Conservation (phyloP, 73 alveolate species). For the Paramecium sexaurelia region DNA sequence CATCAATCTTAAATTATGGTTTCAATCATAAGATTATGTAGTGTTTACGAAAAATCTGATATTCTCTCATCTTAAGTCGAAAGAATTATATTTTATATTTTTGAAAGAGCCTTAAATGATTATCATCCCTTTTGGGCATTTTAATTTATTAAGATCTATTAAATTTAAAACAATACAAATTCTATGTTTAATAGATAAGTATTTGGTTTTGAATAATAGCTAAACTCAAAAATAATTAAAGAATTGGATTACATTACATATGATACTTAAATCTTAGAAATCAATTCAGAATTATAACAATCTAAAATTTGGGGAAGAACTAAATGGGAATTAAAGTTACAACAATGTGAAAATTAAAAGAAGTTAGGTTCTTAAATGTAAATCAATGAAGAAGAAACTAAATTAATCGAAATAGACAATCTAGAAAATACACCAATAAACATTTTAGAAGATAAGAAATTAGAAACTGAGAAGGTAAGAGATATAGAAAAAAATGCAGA, state of each 20-base stretch:
- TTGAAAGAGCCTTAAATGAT: conserved; percentile 55
- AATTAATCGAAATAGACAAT: neutral
- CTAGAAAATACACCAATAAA: neutral
- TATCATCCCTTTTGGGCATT: conserved; percentile 59
- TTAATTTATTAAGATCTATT: neutral
- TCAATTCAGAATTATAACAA: neutral
- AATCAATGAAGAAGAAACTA: neutral
- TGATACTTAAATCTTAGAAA: neutral
- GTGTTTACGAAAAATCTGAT: neutral
- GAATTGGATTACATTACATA: neutral
- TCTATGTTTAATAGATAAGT: neutral
- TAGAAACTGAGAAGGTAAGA: neutral
- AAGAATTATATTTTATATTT: neutral
- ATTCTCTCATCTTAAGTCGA: conserved; percentile 1
- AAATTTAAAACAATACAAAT: neutral
- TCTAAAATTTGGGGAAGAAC: neutral
- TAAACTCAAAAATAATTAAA: neutral
- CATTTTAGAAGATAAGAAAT: neutral
- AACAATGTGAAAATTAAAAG: neutral
- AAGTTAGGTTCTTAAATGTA: conserved; percentile 14
- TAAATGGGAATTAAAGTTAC: neutral
- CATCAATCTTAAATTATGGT: neutral
- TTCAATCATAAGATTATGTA: neutral
- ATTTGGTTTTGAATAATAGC: neutral
- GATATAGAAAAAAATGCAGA: neutral